A percentile compares a stretch with the other conserved stretches of the same genome.
Conservation (phyloP, 352 stramenopile genomes). For the Lagenidium sp. region DNA sequence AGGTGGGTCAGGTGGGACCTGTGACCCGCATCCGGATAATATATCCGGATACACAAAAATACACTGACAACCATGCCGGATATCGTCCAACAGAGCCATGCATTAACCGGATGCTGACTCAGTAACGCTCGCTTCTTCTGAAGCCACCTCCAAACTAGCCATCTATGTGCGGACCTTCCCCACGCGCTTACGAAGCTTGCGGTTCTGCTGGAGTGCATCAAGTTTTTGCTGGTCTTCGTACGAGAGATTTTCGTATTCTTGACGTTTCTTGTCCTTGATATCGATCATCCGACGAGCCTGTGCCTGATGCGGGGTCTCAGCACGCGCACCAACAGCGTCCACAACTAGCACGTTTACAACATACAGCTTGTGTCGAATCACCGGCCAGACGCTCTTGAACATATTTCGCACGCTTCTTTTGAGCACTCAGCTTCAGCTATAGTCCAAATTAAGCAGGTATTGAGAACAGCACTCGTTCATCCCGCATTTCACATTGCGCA, state of each 20-base stretch:
- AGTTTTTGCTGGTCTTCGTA: slow-evolving; percentile 78
- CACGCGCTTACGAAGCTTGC: slow-evolving; percentile 54
- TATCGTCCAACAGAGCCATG: slow-evolving; percentile 8
- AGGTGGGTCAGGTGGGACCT: slow-evolving; percentile 4
- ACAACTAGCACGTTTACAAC: too few relatives aligned
- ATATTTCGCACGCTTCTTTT: slow-evolving; percentile 66
- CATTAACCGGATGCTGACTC: slow-evolving; percentile 12
- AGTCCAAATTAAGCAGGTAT: too few relatives aligned
- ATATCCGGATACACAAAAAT: neutral
- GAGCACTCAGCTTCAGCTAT: slow-evolving; percentile 63
- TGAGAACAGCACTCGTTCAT: too few relatives aligned
- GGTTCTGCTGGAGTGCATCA: slow-evolving; percentile 64
- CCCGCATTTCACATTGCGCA: too few relatives aligned
- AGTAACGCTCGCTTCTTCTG: neutral
- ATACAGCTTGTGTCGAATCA: slow-evolving; percentile 1
- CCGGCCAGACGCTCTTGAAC: slow-evolving; percentile 31
- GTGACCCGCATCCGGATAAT: neutral
- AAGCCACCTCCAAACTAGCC: neutral
- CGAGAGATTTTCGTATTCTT: slow-evolving; percentile 67
- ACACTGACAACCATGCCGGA: slow-evolving; percentile 2
- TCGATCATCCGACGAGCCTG: slow-evolving; percentile 28
- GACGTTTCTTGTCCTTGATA: slow-evolving; percentile 76
- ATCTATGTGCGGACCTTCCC: slow-evolving; percentile 31
- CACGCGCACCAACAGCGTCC: too few relatives aligned
- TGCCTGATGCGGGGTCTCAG: too few relatives aligned